Evolutionary conservation across 768 basidiomycete genomes (phyloP), one percentile per base, ranked within the genome.

Genomic region (Auriscalpium orientale): DNA sequence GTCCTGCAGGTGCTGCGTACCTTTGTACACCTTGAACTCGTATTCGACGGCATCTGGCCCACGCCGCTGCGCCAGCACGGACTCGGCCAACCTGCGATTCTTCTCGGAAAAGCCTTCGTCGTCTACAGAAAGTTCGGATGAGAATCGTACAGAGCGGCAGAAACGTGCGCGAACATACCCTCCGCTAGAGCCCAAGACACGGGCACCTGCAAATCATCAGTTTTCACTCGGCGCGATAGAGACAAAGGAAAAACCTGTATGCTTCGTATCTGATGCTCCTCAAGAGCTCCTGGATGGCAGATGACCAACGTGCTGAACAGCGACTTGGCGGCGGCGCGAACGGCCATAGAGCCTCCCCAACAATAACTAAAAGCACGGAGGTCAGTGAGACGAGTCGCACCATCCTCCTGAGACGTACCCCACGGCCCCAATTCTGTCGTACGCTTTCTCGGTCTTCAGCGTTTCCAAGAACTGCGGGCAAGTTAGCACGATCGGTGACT

Each of bases 381-480:
- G n/a, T 57, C 10, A 49, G 44, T 49, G 37, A 46, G 44, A 38
- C 18, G 28, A 48, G 34, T 10, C 46, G 8, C 33, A 35, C 15
- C 33, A 34, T 16, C n/a, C 16, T 13, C 28, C 51, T 35, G 40
- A 43, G 46, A 56, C 65, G 12, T 67, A 79, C 68, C 79, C 79
- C 18, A 75, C 69, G 13, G 72, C 69, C 0, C 76, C 76, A 34
- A 80, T 67, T 58, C 67, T 72, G 46, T 65, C 62, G 50, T 78
- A 76, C 20, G 68, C 69, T 47, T 73, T 69, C 48, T 73, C 69
- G 35, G 69, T 65, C 57, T 70, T 73, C 2, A 80, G 54, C 33
- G 57, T 65, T 49, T 67, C 66, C 28, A 73, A 66, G 64, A 75
- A 74, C 73, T 74, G 47, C 18, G 37, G 12, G 36, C 50, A 22